A percentile compares a stretch with the other conserved stretches of the same genome.
phyloP scores from a whole-genome alignment of 345 rosid species.

The Eucalyptus pauciflora region DNA sequence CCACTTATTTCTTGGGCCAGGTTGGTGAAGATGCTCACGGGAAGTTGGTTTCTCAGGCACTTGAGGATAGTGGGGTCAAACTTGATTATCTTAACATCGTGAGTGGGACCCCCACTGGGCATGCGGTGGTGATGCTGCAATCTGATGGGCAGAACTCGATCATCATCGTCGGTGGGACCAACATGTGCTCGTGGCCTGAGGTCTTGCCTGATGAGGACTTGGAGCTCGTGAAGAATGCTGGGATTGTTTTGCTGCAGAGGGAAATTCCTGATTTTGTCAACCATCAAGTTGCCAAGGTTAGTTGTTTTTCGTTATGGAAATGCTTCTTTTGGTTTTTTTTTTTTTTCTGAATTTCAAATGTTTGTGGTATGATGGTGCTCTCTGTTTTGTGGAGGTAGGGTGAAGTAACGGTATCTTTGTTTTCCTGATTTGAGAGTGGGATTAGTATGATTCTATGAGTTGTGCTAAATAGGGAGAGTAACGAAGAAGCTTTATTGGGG shows the following conservation, averaged over 20 bases:
- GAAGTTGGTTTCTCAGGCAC: constrained; percentile 47
- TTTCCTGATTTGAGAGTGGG: background rate
- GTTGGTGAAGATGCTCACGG: constrained; percentile 83
- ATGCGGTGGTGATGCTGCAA: constrained; percentile 95
- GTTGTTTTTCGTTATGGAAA: background rate
- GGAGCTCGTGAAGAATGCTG: constrained; percentile 70
- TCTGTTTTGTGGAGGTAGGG: background rate
- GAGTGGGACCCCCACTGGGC: constrained; percentile 67
- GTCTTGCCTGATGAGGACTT: constrained; percentile 36
- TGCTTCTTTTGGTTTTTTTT: background rate
- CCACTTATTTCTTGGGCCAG: constrained; percentile 76
- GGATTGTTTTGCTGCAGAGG: constrained; percentile 77
- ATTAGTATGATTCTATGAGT: background rate
- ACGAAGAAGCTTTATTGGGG: background rate
- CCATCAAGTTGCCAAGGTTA: constrained; percentile 81
- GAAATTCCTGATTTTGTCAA: constrained; percentile 93
- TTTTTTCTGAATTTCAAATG: background rate
- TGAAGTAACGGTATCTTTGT: background rate
- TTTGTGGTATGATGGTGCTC: background rate
- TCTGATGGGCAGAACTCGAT: constrained; percentile 87
- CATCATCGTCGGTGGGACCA: constrained; percentile 88
- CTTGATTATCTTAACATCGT: constrained; percentile 39
- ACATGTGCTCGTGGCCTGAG: constrained; percentile 76
- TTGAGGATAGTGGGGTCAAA: constrained; percentile 53
- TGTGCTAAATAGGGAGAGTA: background rate